Conservation (phyloP, 192 early-diverging fungal species). For the Coemansia sp. region DNA sequence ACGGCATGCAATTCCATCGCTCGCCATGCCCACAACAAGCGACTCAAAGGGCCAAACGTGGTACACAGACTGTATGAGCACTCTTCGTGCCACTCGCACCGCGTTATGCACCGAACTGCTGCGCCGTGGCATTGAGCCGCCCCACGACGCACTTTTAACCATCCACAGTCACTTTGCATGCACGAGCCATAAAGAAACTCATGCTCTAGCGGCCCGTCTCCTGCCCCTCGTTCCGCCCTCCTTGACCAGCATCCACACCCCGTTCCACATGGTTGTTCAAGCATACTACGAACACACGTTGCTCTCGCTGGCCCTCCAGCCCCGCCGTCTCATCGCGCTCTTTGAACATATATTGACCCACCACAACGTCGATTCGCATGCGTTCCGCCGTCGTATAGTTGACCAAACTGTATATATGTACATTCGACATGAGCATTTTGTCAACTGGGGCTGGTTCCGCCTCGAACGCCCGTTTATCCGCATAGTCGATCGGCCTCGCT, state of each 20-base stretch:
- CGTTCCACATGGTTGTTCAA: slow-evolving; percentile 3
- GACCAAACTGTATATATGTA: slow-evolving; percentile 15
- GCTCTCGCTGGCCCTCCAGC: neutral
- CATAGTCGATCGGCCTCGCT: slow-evolving; percentile 15
- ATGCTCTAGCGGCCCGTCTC: slow-evolving; percentile 10
- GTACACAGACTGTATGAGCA: slow-evolving; percentile 4
- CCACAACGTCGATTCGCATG: slow-evolving; percentile 9
- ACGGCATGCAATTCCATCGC: too few relatives aligned
- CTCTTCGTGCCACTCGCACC: slow-evolving; percentile 5
- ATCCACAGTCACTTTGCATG: slow-evolving; percentile 17
- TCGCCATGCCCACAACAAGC: neutral
- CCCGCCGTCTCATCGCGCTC: slow-evolving; percentile 18
- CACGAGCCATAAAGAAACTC: slow-evolving; percentile 1
- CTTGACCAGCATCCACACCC: neutral
- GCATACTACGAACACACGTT: slow-evolving; percentile 36
- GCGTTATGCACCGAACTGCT: slow-evolving; percentile 17
- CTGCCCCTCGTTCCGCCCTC: slow-evolving; percentile 17
- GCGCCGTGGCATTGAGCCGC: slow-evolving; percentile 27
- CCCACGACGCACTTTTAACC: slow-evolving; percentile 15
- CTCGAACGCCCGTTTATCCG: slow-evolving; percentile 30
- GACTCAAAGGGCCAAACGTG: neutral
- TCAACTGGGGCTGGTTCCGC: slow-evolving; percentile 25
- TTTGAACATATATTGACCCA: slow-evolving; percentile 24
- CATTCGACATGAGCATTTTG: slow-evolving; percentile 24
- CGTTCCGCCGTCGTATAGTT: slow-evolving; percentile 14